A percentile compares a stretch with the other conserved stretches of the same genome.
These are phyloP conservation scores for Nannochloris sp. DNA, from an alignment of 139 green algal species.

Conservation along the genomic window DNA sequence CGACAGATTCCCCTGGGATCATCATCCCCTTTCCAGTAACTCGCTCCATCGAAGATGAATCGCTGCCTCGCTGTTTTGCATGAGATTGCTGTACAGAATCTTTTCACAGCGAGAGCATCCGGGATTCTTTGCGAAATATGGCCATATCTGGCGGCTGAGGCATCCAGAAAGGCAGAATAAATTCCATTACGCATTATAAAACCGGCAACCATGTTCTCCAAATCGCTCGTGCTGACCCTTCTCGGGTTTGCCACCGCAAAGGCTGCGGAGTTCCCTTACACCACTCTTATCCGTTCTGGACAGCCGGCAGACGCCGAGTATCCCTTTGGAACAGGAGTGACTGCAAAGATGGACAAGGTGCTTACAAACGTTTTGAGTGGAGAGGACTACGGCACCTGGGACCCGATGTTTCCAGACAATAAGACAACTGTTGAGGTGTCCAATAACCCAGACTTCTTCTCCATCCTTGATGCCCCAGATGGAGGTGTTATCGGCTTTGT, in stretches of 20 bases:
- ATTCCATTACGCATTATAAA: no score
- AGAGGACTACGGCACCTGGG: neutral
- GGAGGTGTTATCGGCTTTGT: conserved; percentile 15
- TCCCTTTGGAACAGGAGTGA: neutral
- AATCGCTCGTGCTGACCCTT: neutral
- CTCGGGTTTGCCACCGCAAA: neutral
- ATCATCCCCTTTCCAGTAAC: no score
- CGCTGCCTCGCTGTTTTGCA: no score
- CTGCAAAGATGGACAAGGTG: neutral
- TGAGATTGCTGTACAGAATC: no score
- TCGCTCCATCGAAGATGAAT: no score
- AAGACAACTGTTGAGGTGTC: conserved; percentile 4
- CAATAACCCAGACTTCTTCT: conserved; percentile 28
- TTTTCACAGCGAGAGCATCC: no score
- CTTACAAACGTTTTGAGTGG: conserved; percentile 1
- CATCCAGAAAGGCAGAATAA: no score
- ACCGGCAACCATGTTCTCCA: neutral
- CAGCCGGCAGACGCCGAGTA: conserved; percentile 2
- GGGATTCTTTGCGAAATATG: no score
- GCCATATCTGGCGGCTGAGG: no score
- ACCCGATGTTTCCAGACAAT: neutral
- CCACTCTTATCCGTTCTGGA: conserved; percentile 6
- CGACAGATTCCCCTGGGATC: no score
- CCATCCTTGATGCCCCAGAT: conserved; percentile 16
- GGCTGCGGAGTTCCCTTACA: conserved; percentile 3